Evolutionary conservation across 108 stramenopile species (phyloP), one percentile per base, ranked within the genome.

Genomic region (Mayamaea pseudoterrestris): DNA sequence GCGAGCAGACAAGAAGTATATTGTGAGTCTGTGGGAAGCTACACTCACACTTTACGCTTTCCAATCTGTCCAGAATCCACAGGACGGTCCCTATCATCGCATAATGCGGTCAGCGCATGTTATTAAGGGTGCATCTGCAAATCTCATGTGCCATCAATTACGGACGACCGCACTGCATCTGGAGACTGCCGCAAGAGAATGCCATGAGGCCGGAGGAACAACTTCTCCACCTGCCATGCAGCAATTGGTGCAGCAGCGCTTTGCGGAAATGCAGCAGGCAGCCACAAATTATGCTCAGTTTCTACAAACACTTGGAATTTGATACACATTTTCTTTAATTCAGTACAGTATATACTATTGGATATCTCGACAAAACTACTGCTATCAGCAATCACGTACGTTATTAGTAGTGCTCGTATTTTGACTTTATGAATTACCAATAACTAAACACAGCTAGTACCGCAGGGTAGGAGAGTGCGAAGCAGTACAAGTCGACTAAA

Each of bases 61-160:
- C 12, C 32, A 34, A 16, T 41, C 42, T 42, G 11, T 29, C 52
- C 31, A 80, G 83, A 75, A 68, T 44, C 63, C 76, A 2, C 35
- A 48, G 5, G 63, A 69, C 32, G 58, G 60, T 5, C 66, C 76
- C 6, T 80, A 77, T 60, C 56, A 76, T n/a, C 59, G 57, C 20
- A 78, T 85, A 26, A 68, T 74, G 60, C 68, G 88, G 22, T 79
- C 76, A 5, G 69, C 83, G 8, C 93, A 94, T 53, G 84, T 90
- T 13, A 83, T 94, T 47, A 94, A 94, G 58, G 93, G 93, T 20
- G 93, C 93, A 9, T 77, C 90, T 5, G 80, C 87, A 36, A 94
- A 94, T 52, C 70, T 94, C 6, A 91, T 91, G 90, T 94, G 93
- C 63, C 52, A 65, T 41, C 63, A 85, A 45, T 61, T 93, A 23